Evolutionary conservation across 768 basidiomycete species (phyloP).

Genomic region (Psilocybe cubensis): DNA sequence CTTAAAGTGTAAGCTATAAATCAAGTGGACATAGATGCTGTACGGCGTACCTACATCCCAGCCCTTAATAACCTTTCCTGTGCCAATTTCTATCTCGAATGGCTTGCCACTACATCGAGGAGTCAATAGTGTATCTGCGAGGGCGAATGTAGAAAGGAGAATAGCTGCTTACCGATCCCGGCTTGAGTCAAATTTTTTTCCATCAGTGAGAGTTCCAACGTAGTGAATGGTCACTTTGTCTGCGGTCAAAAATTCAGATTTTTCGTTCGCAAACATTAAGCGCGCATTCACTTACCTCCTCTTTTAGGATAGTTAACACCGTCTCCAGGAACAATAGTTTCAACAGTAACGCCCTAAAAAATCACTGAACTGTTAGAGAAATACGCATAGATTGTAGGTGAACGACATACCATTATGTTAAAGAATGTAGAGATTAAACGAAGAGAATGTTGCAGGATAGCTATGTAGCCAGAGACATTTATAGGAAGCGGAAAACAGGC

Average conservation of each 20-base stretch:
- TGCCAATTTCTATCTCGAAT: conserved; percentile 75
- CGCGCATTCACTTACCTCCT: conserved; percentile 58
- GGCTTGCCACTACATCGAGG: conserved; percentile 50
- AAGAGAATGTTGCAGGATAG: conserved; percentile 34
- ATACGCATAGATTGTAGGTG: background rate
- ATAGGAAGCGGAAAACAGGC: conserved; percentile 50
- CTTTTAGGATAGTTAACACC: conserved; percentile 63
- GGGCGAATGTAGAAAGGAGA: background rate
- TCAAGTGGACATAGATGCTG: background rate
- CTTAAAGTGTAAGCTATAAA: conserved; percentile 5
- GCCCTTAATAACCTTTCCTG: conserved; percentile 84
- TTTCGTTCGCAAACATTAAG: conserved; percentile 6
- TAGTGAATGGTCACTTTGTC: conserved; percentile 82
- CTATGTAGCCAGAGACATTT: conserved; percentile 37
- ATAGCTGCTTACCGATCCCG: conserved; percentile 65
- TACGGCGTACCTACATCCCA: conserved; percentile 82
- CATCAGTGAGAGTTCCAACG: conserved; percentile 69
- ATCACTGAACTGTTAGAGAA: background rate
- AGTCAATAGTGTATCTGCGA: background rate
- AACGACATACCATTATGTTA: conserved; percentile 22
- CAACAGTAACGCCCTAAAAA: conserved; percentile 71
- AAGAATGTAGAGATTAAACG: conserved; percentile 32
- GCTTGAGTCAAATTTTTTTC: conserved; percentile 75
- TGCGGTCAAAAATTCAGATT: conserved; percentile 34
- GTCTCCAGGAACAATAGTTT: conserved; percentile 63